Evolutionary conservation across 208 protist genomes (phyloP), one percentile per base, ranked within the genome.

Genomic region (Sergeia podlipaevii): DNA sequence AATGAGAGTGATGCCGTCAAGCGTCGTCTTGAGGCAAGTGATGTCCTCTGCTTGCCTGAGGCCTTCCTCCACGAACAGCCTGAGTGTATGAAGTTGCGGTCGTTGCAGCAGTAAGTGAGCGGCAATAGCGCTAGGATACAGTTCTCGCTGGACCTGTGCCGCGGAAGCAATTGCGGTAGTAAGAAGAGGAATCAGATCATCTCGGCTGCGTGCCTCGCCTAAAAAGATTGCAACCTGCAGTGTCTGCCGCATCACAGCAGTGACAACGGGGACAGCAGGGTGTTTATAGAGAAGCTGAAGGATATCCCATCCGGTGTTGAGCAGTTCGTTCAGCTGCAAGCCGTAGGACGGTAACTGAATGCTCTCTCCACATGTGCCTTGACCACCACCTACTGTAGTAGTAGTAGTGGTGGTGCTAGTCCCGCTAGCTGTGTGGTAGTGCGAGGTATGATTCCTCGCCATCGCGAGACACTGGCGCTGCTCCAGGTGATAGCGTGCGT

Each of bases 121-220:
- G 10, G 63, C 17, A 18, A 91, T 80, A 24, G 77, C 70, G 18
- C 84, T 67, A 3, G 71, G 59, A 34, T 73, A 86, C 33, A 91
- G 65, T 53, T 76, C 46, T 0, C 75, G 60, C 60, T 68, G 69
- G 46, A 87, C 80, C 18, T 67, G 64, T 48, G 73, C 47, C 0
- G 77, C 43, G 2, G 65, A 64, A 4, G 65, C 36, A 27, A 87
- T 71, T 21, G 67, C 47, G 4, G 85, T 89, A 5, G 80, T 93
- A 18, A 88, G 70, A 21, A 89, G 70, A 11, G 80, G 85, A 18
- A 93, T 70, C 2, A 93, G 61, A 18, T 89, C 76, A n/a, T 85
- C 64, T 34, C 62, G 42, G 4, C 72, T 62, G 5, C 75, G 63
- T 34, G 75, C 67, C 17, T 88, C 77, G n/a, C 85, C 85, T 27